Evolutionary conservation across 2,329 filamentous ascomycete genomes (phyloP), one percentile per base, ranked within the genome.

Genomic region (Aspergillus bombycis): DNA sequence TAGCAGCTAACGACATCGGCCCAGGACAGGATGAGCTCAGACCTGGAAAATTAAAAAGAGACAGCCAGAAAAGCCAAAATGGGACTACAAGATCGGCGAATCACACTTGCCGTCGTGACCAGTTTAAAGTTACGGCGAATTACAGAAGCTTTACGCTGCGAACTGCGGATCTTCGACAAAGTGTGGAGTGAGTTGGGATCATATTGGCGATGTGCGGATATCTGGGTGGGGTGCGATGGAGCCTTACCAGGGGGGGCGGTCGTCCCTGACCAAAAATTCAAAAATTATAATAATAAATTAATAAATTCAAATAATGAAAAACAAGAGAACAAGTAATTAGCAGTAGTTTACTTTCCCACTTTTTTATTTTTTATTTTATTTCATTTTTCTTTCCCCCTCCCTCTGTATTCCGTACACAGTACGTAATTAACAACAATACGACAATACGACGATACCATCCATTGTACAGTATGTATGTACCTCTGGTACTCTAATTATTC

Each of bases 81-180:
- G 57, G 65, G 55, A 64, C 63, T 61, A 63, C 60, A 52, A 66
- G 67, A 68, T 70, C 63, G 65, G 68, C 68, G 62, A 67, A 65
- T 68, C 66, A 69, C 62, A 52, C 62, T 61, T 60, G 54, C 60
- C 52, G 60, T 62, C 54, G 62, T 63, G 63, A 65, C 62, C 61
- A 63, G 60, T 63, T 71, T 68, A 69, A 68, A 70, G 68, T 72
- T 72, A 72, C 71, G 68, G 71, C 67, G 71, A 70, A 71, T 72
- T 72, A 72, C 70, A 68, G 65, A 66, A 66, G 67, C 66, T 70
- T 72, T 71, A 72, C 70, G 65, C 67, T 69, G 68, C 69, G 70
- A 72, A 72, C 69, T 72, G 71, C 67, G 71, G 71, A 72, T 72
- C 70, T 68, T 71, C 68, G 63, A 69, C 63, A 55, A 68, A 68